Conservation (phyloP, 352 stramenopile genomes). For the Phytophthora litchii region DNA sequence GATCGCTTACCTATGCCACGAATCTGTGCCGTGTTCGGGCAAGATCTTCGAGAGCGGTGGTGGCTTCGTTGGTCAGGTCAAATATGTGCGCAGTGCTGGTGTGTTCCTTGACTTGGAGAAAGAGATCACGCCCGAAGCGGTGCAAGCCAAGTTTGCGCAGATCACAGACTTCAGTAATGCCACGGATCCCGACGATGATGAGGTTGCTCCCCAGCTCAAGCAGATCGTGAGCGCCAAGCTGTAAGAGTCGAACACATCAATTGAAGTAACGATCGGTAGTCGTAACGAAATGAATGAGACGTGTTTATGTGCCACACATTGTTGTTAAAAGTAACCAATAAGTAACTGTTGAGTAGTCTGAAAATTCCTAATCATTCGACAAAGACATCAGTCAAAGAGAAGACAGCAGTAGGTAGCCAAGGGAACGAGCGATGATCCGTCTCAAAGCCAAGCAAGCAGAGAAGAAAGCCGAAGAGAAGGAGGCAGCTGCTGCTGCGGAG, state of each 20-base stretch:
- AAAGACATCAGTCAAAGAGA: conserved; percentile 20
- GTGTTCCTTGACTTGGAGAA: conserved; percentile 75
- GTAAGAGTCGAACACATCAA: conserved; percentile 34
- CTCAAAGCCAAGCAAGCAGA: conserved; percentile 87
- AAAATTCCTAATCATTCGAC: conserved; percentile 15
- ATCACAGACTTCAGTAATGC: conserved; percentile 82
- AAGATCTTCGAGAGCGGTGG: conserved; percentile 87
- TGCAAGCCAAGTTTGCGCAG: conserved; percentile 74
- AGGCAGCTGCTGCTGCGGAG: conserved; percentile 34
- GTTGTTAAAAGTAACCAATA: neutral
- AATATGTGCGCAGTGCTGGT: conserved; percentile 75
- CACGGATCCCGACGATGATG: conserved; percentile 79
- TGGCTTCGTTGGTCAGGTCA: conserved; percentile 84
- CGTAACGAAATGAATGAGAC: conserved; percentile 33
- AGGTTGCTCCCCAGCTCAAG: conserved; percentile 81
- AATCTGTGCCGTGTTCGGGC: conserved; percentile 74
- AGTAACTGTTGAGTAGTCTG: conserved; percentile 7
- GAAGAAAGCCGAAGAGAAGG: conserved; percentile 83
- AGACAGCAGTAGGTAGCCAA: neutral
- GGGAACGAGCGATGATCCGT: conserved; percentile 58
- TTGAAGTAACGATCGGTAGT: conserved; percentile 16
- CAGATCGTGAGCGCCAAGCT: conserved; percentile 79
- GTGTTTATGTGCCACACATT: conserved; percentile 18
- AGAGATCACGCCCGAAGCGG: conserved; percentile 76
- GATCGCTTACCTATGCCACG: conserved; percentile 87